Percentiles rank a stretch among this genome's conserved stretches.
phyloP scores from a whole-genome alignment of 1,139 yeast species.

The Kodamaea ohmeri region DNA sequence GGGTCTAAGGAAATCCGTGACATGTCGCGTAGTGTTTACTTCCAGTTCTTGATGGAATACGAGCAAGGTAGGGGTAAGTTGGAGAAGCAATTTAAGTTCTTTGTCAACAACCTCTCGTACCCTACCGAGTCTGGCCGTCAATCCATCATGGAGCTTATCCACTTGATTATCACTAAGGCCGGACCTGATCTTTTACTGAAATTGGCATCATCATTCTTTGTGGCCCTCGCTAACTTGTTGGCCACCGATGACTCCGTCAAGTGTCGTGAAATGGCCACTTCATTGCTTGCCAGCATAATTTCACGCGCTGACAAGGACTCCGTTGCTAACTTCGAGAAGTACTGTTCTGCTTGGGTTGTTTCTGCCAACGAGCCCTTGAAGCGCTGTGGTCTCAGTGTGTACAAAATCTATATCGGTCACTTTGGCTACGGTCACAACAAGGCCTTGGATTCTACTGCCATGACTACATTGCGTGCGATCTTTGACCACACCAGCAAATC shows the following conservation, averaged over 20 bases:
- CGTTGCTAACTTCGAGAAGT: conserved; percentile 52
- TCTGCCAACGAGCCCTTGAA: conserved; percentile 52
- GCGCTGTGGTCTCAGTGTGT: conserved; percentile 76
- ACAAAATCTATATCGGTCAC: conserved; percentile 58
- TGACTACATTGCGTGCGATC: conserved; percentile 35
- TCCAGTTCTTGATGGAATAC: conserved; percentile 86
- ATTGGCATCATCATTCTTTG: conserved; percentile 73
- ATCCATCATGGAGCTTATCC: conserved; percentile 86
- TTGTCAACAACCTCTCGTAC: conserved; percentile 81
- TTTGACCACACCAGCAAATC: conserved; percentile 32
- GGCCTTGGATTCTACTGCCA: conserved; percentile 40
- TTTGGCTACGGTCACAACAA: conserved; percentile 43
- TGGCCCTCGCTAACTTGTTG: conserved; percentile 73
- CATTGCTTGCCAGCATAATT: conserved; percentile 57
- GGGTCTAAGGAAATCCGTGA: conserved; percentile 83
- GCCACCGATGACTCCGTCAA: conserved; percentile 76
- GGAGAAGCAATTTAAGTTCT: conserved; percentile 76
- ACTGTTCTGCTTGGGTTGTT: conserved; percentile 65
- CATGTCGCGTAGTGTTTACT: conserved; percentile 79
- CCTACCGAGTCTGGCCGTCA: conserved; percentile 86
- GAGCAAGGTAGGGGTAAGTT: conserved; percentile 89
- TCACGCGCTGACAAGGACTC: conserved; percentile 46
- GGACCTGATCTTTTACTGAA: conserved; percentile 59
- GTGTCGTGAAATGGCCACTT: conserved; percentile 83
- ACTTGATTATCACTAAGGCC: conserved; percentile 65